Percentiles rank a stretch among this genome's conserved stretches.
Conservation (phyloP, 2,329 filamentous ascomycete genomes). For the Sarocladium brachiariae region DNA sequence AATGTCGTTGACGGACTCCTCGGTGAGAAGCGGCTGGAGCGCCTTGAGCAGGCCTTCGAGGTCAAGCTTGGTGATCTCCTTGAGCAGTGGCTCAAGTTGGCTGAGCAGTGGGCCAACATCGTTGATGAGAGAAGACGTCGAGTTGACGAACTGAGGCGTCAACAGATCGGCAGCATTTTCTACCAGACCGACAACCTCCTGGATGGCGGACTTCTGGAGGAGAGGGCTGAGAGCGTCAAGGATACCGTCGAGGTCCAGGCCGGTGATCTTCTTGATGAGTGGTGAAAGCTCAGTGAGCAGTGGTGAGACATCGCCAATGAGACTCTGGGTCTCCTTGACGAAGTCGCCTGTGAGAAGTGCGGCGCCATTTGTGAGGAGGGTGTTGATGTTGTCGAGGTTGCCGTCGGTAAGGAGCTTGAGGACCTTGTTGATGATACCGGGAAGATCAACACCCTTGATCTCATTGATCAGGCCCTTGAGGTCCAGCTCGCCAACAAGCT, state of each 20-base stretch:
- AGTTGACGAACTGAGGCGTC: constrained; percentile 24
- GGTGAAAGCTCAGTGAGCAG: constrained; percentile 22
- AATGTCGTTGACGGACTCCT: constrained; percentile 20
- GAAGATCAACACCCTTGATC: constrained; percentile 24
- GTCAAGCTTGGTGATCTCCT: constrained; percentile 22
- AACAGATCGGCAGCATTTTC: constrained; percentile 23
- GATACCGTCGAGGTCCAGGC: constrained; percentile 25
- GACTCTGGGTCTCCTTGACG: constrained; percentile 26
- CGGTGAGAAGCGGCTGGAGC: constrained; percentile 20
- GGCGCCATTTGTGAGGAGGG: constrained; percentile 29
- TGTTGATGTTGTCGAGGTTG: constrained; percentile 27
- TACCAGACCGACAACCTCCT: constrained; percentile 21
- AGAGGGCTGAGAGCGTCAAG: constrained; percentile 21
- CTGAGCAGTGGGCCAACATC: constrained; percentile 22
- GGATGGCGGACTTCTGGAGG: constrained; percentile 21
- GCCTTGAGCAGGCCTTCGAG: constrained; percentile 22
- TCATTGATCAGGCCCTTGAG: constrained; percentile 26
- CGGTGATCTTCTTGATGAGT: constrained; percentile 18
- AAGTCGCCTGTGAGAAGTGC: constrained; percentile 25
- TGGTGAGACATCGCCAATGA: constrained; percentile 28
- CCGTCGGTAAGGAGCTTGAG: constrained; percentile 24
- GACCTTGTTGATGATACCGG: constrained; percentile 22
- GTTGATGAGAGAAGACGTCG: constrained; percentile 19
- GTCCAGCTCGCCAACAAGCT: constrained; percentile 25
- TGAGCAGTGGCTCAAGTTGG: constrained; percentile 28